A percentile compares a stretch with the other conserved stretches of the same genome.
phyloP scores from a whole-genome alignment of 2,329 filamentous ascomycete genomes.

The Scedosporium minutisporum region DNA sequence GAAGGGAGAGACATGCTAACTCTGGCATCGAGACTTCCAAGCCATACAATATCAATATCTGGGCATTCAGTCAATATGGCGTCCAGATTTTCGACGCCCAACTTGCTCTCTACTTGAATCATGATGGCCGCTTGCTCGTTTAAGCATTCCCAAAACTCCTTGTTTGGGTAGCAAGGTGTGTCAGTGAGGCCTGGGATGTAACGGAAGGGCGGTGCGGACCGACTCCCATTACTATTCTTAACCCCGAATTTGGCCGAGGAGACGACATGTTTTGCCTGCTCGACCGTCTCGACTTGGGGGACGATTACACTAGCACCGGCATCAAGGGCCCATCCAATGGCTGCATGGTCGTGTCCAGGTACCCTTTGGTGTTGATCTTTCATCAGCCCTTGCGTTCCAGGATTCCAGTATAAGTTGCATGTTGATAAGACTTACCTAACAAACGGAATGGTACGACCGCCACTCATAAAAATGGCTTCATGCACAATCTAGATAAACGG shows the following conservation, averaged over 20 bases:
- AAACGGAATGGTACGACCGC: constrained; percentile 33
- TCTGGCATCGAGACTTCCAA: constrained; percentile 32
- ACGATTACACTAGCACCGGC: constrained; percentile 37
- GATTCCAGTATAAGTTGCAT: constrained; percentile 11
- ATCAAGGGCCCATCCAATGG: constrained; percentile 36
- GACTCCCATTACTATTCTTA: constrained; percentile 23
- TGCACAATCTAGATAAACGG: constrained; percentile 27
- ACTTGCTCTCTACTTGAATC: constrained; percentile 32
- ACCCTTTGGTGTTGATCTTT: not conserved
- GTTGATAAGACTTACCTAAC: constrained; percentile 26
- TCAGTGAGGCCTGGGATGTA: constrained; percentile 31
- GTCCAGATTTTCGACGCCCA: constrained; percentile 36
- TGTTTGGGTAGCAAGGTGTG: constrained; percentile 18
- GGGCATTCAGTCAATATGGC: constrained; percentile 34
- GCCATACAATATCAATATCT: constrained; percentile 37
- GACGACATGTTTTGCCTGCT: constrained; percentile 31
- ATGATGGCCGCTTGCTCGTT: constrained; percentile 38
- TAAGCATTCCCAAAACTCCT: constrained; percentile 26
- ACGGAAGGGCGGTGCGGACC: constrained; percentile 35
- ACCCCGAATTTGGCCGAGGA: constrained; percentile 34
- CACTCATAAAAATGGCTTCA: constrained; percentile 34
- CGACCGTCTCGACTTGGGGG: constrained; percentile 37
- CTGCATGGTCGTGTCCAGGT: constrained; percentile 23
- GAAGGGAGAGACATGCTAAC: constrained; percentile 32
- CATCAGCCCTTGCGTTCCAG: constrained; percentile 17